Conservation (phyloP, 2,329 filamentous ascomycete genomes). For the Diaporthe batatas region DNA sequence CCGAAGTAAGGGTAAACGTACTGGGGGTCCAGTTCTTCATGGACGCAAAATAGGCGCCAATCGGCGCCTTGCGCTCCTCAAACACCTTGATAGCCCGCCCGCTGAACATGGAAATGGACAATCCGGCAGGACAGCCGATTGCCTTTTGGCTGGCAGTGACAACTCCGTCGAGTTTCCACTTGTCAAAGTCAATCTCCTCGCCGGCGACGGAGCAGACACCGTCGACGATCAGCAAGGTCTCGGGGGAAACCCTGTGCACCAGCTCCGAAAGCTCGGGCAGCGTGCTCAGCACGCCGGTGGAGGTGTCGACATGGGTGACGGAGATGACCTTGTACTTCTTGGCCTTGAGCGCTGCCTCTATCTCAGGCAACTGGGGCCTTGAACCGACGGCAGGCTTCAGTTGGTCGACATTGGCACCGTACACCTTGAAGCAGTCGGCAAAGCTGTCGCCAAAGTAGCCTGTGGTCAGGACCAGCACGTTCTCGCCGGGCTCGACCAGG, state of each 20-base stretch:
- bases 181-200: constrained; percentile 96
- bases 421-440: constrained; percentile 90
- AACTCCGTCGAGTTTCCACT: constrained; percentile 92
- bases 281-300: constrained; percentile 94
- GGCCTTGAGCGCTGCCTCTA: constrained; percentile 88
- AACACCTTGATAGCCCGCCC: constrained; percentile 86
- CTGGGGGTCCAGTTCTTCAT: constrained; percentile 98
- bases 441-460: constrained; percentile 98
- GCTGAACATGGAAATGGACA: constrained; percentile 95
- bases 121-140: constrained; percentile 92
- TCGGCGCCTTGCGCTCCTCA: constrained; percentile 83
- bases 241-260: constrained; percentile 87
- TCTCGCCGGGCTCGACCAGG: constrained; percentile 87
- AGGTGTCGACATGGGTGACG: constrained; percentile 97
- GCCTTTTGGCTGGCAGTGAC: constrained; percentile 97
- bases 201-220: constrained; percentile 97
- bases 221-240: constrained; percentile 92
- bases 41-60: constrained; percentile 92
- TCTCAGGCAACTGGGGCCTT: constrained; percentile 85
- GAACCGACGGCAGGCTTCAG: constrained; percentile 90
- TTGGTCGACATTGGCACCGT: constrained; percentile 91
- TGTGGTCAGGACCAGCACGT: constrained; percentile 92
- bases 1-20: constrained; percentile 56
- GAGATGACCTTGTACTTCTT: constrained; percentile 96
- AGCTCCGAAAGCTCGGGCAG: constrained; percentile 86